Conservation (phyloP, 768 basidiomycete species). For the Clitopilus hobsonii region DNA sequence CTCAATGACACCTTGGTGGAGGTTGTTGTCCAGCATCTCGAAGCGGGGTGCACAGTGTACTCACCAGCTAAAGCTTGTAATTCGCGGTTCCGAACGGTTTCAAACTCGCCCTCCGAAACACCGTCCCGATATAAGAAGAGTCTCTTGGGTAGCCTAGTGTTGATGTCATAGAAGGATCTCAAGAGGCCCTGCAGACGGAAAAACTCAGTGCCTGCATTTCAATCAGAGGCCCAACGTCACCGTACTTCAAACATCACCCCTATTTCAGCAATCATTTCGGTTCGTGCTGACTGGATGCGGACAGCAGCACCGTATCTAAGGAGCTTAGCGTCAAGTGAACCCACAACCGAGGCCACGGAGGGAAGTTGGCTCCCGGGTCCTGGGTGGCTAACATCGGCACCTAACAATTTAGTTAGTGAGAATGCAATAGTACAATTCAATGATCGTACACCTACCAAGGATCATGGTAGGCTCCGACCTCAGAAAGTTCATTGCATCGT, state of each 20-base stretch:
- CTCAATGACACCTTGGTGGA: slow-evolving; percentile 1
- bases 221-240: no score
- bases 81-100: slow-evolving; percentile 15
- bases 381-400: slow-evolving; percentile 24
- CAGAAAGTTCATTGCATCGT: slow-evolving; percentile 27
- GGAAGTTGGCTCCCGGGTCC: slow-evolving; percentile 18
- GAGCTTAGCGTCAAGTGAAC: slow-evolving; percentile 46
- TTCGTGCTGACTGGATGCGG: slow-evolving; percentile 43
- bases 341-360: slow-evolving; percentile 36
- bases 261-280: slow-evolving; percentile 57
- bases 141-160: slow-evolving; percentile 9
- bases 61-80: slow-evolving; percentile 11
- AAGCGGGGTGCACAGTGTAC: not conserved
- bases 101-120: slow-evolving; percentile 28
- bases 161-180: slow-evolving; percentile 5
- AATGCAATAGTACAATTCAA: not conserved
- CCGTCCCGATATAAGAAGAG: slow-evolving; percentile 26
- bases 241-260: slow-evolving; percentile 44
- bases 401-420: slow-evolving; percentile 10
- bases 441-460: slow-evolving; percentile 33
- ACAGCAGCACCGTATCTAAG: slow-evolving; percentile 54
- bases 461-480: slow-evolving; percentile 51
- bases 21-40: not conserved
- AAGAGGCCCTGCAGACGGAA: slow-evolving; percentile 9
- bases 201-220: no score